These are phyloP conservation scores for Fusarium proliferatum DNA, from an alignment of 2,329 filamentous ascomycete species.

Conservation along the genomic window DNA sequence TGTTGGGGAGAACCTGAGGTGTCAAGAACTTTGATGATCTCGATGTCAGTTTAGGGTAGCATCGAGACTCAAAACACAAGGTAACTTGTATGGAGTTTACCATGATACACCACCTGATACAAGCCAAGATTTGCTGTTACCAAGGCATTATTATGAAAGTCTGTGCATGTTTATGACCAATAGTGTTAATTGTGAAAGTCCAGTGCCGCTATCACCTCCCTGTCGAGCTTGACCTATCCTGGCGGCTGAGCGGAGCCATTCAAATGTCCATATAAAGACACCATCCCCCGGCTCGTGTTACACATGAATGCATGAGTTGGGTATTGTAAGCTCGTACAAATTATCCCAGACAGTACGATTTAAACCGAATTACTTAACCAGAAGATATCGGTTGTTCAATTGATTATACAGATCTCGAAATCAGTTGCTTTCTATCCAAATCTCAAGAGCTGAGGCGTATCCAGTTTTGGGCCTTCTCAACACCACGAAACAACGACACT, in stretches of 20 bases:
- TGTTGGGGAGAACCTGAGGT: not conserved
- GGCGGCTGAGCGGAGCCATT: conserved; percentile 20
- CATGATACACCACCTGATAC: not conserved
- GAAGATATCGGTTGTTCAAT: not conserved
- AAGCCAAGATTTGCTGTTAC: not conserved
- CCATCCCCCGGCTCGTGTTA: conserved; percentile 17
- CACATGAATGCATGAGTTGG: not conserved
- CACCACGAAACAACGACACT: not conserved
- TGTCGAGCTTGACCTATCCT: conserved; percentile 20
- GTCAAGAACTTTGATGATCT: not conserved
- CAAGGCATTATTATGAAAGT: conserved; percentile 1
- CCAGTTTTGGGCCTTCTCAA: not conserved
- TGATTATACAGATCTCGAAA: not conserved
- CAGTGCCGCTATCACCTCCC: conserved; percentile 11
- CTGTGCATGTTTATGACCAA: conserved; percentile 30
- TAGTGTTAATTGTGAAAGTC: conserved; percentile 12
- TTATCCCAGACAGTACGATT: not conserved
- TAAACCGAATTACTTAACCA: not conserved
- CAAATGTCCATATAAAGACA: conserved; percentile 35
- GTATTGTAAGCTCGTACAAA: not conserved
- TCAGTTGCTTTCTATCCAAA: not conserved
- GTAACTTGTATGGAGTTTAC: not conserved
- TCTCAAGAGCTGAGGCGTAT: not conserved
- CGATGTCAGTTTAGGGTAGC: conserved; percentile 24
- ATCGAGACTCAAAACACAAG: not conserved